Conservation (phyloP, 78 protist species). For the Dictyostelium brefeldianum region DNA sequence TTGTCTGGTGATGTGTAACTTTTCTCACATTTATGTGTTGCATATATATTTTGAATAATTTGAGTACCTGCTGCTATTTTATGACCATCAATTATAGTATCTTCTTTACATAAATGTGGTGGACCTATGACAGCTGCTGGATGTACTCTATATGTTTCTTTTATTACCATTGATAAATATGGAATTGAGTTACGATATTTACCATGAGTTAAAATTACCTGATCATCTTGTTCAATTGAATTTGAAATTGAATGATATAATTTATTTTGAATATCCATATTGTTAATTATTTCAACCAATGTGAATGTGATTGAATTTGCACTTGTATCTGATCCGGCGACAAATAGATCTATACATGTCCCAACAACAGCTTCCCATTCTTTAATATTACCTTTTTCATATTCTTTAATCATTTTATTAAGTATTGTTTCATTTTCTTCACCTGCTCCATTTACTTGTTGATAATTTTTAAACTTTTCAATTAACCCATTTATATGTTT, state of each 20-base stretch:
- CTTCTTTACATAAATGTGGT: conserved; percentile 1
- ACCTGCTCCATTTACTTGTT: neutral
- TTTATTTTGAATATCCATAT: neutral
- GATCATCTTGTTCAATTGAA: neutral
- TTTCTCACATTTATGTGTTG: neutral
- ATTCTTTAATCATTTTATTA: neutral
- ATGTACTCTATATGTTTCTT: neutral
- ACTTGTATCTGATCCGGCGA: neutral
- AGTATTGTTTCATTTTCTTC: neutral
- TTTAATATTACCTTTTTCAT: neutral
- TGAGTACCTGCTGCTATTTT: conserved; percentile 28
- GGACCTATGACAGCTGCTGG: neutral
- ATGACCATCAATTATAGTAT: conserved; percentile 4
- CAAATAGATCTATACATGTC: neutral
- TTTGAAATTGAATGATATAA: neutral
- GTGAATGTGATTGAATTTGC: neutral
- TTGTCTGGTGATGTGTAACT: neutral
- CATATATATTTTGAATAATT: conserved; percentile 26
- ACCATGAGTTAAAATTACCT: neutral
- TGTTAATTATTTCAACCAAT: neutral
- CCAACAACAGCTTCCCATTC: neutral
- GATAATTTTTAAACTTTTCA: neutral
- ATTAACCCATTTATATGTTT: neutral
- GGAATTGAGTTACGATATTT: neutral
- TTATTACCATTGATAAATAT: neutral